Evolutionary conservation across 1,284 basidiomycete genomes (phyloP), one percentile per base, ranked within the genome.

Genomic region (Ceratobasidium sp.): DNA sequence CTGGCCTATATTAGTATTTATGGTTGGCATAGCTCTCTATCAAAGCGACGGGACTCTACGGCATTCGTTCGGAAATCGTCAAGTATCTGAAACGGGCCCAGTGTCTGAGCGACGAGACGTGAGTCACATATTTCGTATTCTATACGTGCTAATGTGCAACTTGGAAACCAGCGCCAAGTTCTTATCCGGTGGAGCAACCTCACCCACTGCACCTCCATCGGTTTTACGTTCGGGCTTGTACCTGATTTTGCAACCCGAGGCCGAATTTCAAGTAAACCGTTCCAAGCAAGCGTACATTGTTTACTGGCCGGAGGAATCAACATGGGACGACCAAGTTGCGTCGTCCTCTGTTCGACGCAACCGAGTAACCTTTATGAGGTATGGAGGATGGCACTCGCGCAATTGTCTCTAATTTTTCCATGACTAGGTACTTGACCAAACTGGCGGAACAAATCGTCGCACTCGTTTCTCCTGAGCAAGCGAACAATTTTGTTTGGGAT

Each of bases 1-100:
- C 27, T 23, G 23, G 44, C 90, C 52, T 86, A 90, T 79, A 90
- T 90, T 82, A 85, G 85, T 46, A 79, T 91, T 1, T 4, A 55
- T 14, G n/a, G 18, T 27, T 48, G 3, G 38, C 90, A 76, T 79
- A 83, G 4, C 79, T 86, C 14, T 67, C 79, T 12, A 81, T 90
- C 69, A 87, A 87, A 78, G 88, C 89, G 3, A 80, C 90, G 0
- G 90, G 90, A 0, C 77, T 91, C 1, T 91, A 90, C 74, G 90
- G 90, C 0, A 88, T 87, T 81, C 88, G 87, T 79, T 80, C 83
- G 0, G 85, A 88, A 77, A 88, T 92, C 8, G 84, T 88, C 6
- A 81, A 84, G 10, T 87, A 89, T 77, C 80, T 91, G 1, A 65
- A 79, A 12, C 81, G 83, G 16, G 81, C 86, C 2, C 82, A 77